A percentile compares a stretch with the other conserved stretches of the same genome.
These are phyloP conservation scores for Pistacia vera DNA, from an alignment of 345 rosid species.

Conservation along the genomic window DNA sequence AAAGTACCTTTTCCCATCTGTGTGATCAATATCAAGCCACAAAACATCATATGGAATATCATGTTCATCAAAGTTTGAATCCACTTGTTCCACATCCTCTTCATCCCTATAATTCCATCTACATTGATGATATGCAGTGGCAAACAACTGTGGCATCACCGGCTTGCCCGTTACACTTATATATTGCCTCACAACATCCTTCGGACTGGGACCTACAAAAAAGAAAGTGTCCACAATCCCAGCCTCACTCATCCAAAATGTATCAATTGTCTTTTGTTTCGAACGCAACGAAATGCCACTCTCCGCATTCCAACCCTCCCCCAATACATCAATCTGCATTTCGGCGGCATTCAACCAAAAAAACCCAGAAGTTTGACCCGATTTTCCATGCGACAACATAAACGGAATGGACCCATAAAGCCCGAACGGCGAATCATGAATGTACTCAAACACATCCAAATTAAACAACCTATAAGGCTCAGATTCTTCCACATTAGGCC, in stretches of 20 bases:
- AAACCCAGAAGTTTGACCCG: slow-evolving; percentile 72
- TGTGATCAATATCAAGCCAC: slow-evolving; percentile 98
- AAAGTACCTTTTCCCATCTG: slow-evolving; percentile 90
- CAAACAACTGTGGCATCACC: slow-evolving; percentile 89
- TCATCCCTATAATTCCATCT: slow-evolving; percentile 99
- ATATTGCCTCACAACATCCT: slow-evolving; percentile 91
- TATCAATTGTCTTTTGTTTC: slow-evolving; percentile 63
- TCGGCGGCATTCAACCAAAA: slow-evolving; percentile 99
- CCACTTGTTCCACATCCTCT: slow-evolving; percentile 96
- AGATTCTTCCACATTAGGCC: slow-evolving; percentile 83
- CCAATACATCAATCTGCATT: slow-evolving; percentile 98
- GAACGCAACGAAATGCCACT: slow-evolving; percentile 66
- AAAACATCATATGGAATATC: slow-evolving; percentile 97
- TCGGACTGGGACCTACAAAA: slow-evolving; percentile 85
- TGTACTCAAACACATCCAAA: slow-evolving; percentile 88
- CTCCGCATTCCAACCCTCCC: slow-evolving; percentile 88
- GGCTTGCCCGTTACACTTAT: slow-evolving; percentile 77
- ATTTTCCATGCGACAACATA: slow-evolving; percentile 88
- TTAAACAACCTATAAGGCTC: slow-evolving; percentile 93
- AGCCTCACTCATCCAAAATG: slow-evolving; percentile 98
- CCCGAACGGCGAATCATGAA: slow-evolving; percentile 94
- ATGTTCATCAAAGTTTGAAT: slow-evolving; percentile 90
- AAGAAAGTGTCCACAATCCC: slow-evolving; percentile 95
- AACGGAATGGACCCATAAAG: slow-evolving; percentile 92
- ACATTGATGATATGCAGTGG: slow-evolving; percentile 94